Evolutionary conservation across 306 rosid species (phyloP).

Genomic region (Prunus dulcis): DNA sequence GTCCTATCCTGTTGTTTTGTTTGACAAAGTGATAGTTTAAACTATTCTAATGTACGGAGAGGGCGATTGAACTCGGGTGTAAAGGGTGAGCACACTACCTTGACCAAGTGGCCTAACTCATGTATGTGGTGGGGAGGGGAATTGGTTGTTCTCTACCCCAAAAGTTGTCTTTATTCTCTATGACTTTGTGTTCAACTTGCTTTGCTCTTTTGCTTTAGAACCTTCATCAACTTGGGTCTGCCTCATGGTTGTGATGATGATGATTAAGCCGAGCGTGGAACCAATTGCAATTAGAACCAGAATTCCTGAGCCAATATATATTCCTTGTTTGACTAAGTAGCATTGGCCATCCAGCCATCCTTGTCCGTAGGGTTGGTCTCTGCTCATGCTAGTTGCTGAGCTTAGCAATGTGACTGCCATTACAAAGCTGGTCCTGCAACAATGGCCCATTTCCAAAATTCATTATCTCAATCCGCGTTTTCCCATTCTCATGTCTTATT

Average conservation of each 20-base stretch:
- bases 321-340: constrained; percentile 60
- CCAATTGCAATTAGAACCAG: constrained; percentile 44
- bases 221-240: constrained; percentile 12
- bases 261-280: constrained; percentile 43
- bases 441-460: not conserved
- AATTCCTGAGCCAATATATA: constrained; percentile 50
- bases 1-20: too few species aligned
- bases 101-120: too few species aligned
- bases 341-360: constrained; percentile 94
- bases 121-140: too few species aligned
- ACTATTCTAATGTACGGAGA: too few species aligned
- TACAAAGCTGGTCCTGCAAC: constrained; percentile 73
- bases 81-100: too few species aligned
- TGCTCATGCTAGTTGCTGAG: constrained; percentile 72
- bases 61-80: too few species aligned
- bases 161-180: not conserved
- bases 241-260: constrained; percentile 32
- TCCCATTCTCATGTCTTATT: not conserved
- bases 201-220: not conserved
- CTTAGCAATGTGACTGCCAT: constrained; percentile 46
- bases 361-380: constrained; percentile 54
- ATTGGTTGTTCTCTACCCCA: too few species aligned
- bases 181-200: constrained; percentile 7
- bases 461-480: not conserved
- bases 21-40: too few species aligned